Evolutionary conservation across 2,329 filamentous ascomycete species (phyloP).

Genomic region (Venturia effusa): DNA sequence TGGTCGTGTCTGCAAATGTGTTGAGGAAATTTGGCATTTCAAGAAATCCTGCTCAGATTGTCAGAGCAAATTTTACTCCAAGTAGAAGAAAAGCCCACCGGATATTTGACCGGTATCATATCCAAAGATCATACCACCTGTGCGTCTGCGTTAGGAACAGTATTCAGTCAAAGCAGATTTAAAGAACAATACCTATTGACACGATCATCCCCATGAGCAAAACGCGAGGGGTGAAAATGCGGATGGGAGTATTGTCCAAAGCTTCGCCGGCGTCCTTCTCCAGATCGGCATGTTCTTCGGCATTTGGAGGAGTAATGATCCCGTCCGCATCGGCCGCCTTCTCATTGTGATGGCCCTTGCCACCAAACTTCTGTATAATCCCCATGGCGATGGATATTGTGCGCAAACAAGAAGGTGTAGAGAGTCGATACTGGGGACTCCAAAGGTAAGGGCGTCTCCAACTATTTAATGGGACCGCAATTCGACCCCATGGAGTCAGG

Average conservation of each 20-base stretch:
- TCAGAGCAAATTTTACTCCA: neutral
- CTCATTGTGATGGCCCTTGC: neutral
- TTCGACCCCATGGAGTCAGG: neutral
- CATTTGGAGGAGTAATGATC: neutral
- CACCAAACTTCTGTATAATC: constrained; percentile 1
- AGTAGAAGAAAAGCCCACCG: neutral
- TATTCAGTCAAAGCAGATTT: neutral
- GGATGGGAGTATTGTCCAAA: constrained; percentile 1
- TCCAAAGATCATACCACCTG: constrained; percentile 11
- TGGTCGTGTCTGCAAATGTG: constrained; percentile 8
- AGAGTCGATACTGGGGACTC: neutral
- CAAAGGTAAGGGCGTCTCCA: neutral
- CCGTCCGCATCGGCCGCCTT: neutral
- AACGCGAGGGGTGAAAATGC: constrained; percentile 5
- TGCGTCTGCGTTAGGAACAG: neutral
- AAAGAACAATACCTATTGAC: neutral
- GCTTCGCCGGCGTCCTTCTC: constrained; percentile 5
- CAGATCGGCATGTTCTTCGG: neutral
- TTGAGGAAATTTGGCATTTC: constrained; percentile 13
- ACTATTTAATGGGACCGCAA: neutral
- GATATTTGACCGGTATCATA: constrained; percentile 13
- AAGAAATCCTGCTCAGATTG: constrained; percentile 9
- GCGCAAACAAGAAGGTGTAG: neutral
- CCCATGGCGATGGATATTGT: neutral
- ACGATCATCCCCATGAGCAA: constrained; percentile 10